Base-by-base conservation (phyloP, 2,329 filamentous ascomycete species). In the Alternaria panax region DNA sequence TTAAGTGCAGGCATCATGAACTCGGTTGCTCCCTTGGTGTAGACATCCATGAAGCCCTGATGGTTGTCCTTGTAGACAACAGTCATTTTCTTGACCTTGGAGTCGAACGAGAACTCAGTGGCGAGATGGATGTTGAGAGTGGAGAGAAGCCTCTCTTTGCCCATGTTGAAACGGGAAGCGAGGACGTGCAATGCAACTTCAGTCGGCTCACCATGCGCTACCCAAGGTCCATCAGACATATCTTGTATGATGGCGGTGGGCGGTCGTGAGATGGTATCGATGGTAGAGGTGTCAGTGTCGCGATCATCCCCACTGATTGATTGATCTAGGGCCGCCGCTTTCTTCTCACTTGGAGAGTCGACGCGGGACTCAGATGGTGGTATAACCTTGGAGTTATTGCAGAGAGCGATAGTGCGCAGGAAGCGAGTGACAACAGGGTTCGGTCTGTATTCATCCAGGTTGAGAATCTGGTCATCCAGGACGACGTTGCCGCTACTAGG, bases 281-380 rank as follows among this genome's bases (percentile, higher is more conserved):
- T 70, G 4, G 74, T 76, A 4, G 72, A 75, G 8, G 57, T 57
- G 58, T 76, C 74, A 1, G 75, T 75, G 42, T 75, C 72, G 20
- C 69, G 71, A 18, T 73, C 73, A 47, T 74, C 69, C 32, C 73
- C 72, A 40, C 55, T 70, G 18, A 51, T 46, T 34, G 60, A 55
- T n/a, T 67, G 66, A 12, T 74, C 72, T 4, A 64, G 30, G 78
- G 76, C 45, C 8, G 28, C 62, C 79, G 83, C 51, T 80, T 84
- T 68, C 82, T 81, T 64, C 79, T 82, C 25, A 81, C 82, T 57
- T 83, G 84, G 46, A 89, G 80, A 61, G 85, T 78, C 58, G 84
- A 52, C 20, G 18, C 50, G 61, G 3, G 56, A 22, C 4, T 72
- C 68, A n/a, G 60, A 45, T 3, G 65, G 54, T 7, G 72, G 70